phyloP scores from a whole-genome alignment of 495 filamentous ascomycete species.

The Penicillium crystallinum region DNA sequence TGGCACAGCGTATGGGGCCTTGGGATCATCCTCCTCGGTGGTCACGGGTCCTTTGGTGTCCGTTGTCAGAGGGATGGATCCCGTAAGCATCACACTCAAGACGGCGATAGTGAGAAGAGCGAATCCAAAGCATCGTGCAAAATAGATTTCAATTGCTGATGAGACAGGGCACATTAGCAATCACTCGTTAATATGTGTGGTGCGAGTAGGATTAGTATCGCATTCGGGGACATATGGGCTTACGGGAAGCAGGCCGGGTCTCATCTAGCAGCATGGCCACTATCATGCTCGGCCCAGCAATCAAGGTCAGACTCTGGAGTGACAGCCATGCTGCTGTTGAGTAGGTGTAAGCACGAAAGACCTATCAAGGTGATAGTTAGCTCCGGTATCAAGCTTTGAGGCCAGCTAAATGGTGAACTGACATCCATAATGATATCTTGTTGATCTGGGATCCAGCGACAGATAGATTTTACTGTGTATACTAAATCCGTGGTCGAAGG shows the following conservation, averaged over 20 bases:
- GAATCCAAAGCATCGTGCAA: constrained; percentile 65
- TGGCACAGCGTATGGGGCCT: constrained; percentile 64
- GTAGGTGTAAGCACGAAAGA: constrained; percentile 62
- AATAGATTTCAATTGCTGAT: constrained; percentile 64
- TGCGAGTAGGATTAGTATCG: not conserved
- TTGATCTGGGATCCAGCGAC: too few species aligned
- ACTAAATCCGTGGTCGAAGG: not conserved
- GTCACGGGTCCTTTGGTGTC: constrained; percentile 36
- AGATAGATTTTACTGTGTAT: not conserved
- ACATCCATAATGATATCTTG: constrained; percentile 15
- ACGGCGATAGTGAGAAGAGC: constrained; percentile 59
- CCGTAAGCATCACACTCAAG: constrained; percentile 64
- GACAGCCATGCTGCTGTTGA: constrained; percentile 61
- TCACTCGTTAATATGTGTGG: not conserved
- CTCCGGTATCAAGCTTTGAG: not conserved
- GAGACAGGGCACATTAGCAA: not conserved
- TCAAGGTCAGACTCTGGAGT: constrained; percentile 60
- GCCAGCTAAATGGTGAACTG: not conserved
- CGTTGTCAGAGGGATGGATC: constrained; percentile 65
- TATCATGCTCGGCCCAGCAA: constrained; percentile 62
- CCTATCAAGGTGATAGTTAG: constrained; percentile 33
- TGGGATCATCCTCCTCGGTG: constrained; percentile 47
- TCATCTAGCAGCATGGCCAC: constrained; percentile 56
- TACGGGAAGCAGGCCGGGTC: constrained; percentile 50
- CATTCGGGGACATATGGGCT: not conserved